Evolutionary conservation across 352 stramenopile genomes (phyloP).

Genomic region (Pythium apleroticum): DNA sequence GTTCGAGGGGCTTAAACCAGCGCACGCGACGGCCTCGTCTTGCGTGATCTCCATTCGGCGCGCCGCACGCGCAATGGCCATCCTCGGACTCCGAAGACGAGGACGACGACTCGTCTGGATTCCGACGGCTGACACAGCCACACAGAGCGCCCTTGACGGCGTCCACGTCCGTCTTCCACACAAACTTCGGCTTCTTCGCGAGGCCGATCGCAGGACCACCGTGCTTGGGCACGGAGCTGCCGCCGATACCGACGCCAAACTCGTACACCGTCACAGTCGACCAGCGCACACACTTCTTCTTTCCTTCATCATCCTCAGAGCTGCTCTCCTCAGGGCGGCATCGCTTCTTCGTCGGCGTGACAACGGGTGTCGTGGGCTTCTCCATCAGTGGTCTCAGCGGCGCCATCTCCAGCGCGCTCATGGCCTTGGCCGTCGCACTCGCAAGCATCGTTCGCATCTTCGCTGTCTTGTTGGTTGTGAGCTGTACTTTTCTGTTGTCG

Average conservation of each 20-base stretch:
- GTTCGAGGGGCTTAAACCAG: slow-evolving; percentile 33
- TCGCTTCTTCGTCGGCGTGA: slow-evolving; percentile 15
- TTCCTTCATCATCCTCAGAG: slow-evolving; percentile 12
- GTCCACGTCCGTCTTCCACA: slow-evolving; percentile 36
- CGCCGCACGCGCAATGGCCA: slow-evolving; percentile 12
- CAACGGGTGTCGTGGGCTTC: slow-evolving; percentile 1
- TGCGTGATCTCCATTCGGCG: slow-evolving; percentile 1
- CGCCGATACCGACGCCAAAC: slow-evolving; percentile 49
- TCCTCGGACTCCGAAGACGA: slow-evolving; percentile 14
- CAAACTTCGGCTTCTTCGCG: slow-evolving; percentile 34
- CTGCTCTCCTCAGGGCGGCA: slow-evolving; percentile 13
- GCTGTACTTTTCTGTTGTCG: not conserved
- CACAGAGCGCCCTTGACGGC: slow-evolving; percentile 26
- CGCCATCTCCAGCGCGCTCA: slow-evolving; percentile 14
- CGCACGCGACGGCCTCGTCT: slow-evolving; percentile 15
- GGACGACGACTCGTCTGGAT: slow-evolving; percentile 4
- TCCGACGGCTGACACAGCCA: not conserved
- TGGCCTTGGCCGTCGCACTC: slow-evolving; percentile 16
- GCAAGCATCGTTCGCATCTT: slow-evolving; percentile 19
- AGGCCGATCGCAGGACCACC: slow-evolving; percentile 47
- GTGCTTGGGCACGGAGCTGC: slow-evolving; percentile 41
- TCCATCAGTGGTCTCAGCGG: slow-evolving; percentile 14
- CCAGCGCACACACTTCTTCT: slow-evolving; percentile 44
- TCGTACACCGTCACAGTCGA: slow-evolving; percentile 62
- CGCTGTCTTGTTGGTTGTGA: slow-evolving; percentile 1